Evolutionary conservation across 257 asterid genomes (phyloP).

Genomic region (Misopates orontium): DNA sequence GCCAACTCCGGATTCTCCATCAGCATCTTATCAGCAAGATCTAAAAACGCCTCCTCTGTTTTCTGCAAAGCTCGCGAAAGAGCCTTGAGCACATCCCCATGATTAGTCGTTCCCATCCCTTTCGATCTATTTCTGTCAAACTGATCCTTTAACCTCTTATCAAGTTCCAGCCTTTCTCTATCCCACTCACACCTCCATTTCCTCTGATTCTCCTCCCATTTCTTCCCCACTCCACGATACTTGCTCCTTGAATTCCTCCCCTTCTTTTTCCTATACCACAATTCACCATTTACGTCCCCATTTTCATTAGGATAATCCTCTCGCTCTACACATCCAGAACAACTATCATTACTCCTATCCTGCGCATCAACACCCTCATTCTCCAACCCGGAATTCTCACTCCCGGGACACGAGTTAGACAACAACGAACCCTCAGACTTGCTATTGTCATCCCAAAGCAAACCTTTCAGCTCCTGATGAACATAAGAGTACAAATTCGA

Average conservation of each 20-base stretch:
- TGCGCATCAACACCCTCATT: slow-evolving; percentile 23
- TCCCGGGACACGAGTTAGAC: background rate
- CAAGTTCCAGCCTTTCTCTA: slow-evolving; percentile 89
- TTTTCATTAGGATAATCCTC: slow-evolving; percentile 53
- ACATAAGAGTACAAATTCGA: slow-evolving; percentile 80
- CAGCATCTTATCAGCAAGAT: slow-evolving; percentile 75
- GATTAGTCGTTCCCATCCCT: slow-evolving; percentile 46
- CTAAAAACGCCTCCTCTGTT: slow-evolving; percentile 81
- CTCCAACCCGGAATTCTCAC: slow-evolving; percentile 18
- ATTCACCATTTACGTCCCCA: slow-evolving; percentile 35
- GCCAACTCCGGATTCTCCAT: slow-evolving; percentile 93
- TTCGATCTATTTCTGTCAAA: slow-evolving; percentile 41
- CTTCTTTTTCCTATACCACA: slow-evolving; percentile 37
- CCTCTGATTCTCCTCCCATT: slow-evolving; percentile 88
- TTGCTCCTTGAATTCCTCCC: slow-evolving; percentile 46
- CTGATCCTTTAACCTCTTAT: slow-evolving; percentile 68
- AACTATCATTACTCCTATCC: slow-evolving; percentile 59
- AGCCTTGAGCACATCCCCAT: slow-evolving; percentile 74
- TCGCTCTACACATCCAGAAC: slow-evolving; percentile 61
- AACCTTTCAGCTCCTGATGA: slow-evolving; percentile 82
- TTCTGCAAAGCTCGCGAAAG: slow-evolving; percentile 69
- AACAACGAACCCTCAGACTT: slow-evolving; percentile 35
- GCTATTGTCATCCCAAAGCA: slow-evolving; percentile 72
- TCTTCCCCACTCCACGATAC: slow-evolving; percentile 58
- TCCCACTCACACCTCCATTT: slow-evolving; percentile 95